These are phyloP conservation scores for Moelleriella libera DNA, from an alignment of 2,329 filamentous ascomycete species.

Conservation along the genomic window DNA sequence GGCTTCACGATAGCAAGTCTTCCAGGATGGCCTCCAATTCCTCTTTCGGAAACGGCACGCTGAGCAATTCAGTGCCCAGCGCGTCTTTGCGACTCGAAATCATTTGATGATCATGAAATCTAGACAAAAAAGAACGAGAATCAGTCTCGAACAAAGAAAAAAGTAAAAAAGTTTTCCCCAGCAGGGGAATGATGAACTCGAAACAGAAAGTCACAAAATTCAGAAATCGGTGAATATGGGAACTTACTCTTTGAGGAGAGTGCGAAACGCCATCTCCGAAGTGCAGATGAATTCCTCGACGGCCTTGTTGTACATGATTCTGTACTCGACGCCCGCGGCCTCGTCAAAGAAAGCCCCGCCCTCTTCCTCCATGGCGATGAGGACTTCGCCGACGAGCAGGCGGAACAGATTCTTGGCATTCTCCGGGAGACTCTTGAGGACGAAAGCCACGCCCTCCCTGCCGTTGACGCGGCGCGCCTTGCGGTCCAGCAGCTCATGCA, in stretches of 20 bases:
- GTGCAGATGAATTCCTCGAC: constrained; percentile 95
- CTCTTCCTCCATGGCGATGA: constrained; percentile 56
- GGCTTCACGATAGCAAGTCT: constrained; percentile 33
- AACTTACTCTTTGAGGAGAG: constrained; percentile 75
- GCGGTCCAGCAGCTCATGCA: constrained; percentile 74
- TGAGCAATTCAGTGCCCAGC: constrained; percentile 71
- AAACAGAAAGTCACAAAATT: neutral
- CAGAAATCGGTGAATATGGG: neutral
- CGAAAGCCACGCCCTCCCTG: constrained; percentile 82
- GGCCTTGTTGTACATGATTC: constrained; percentile 85
- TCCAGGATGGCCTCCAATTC: constrained; percentile 84
- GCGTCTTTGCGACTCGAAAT: constrained; percentile 78
- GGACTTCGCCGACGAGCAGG: constrained; percentile 70
- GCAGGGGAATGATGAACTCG: too few relatives aligned
- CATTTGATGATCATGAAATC: constrained; percentile 96
- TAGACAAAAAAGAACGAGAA: constrained; percentile 13
- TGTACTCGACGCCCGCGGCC: constrained; percentile 69
- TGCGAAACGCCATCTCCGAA: constrained; percentile 90
- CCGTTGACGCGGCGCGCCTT: constrained; percentile 70
- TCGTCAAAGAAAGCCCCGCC: constrained; percentile 22
- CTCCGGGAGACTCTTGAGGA: constrained; percentile 78
- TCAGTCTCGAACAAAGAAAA: neutral
- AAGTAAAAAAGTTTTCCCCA: too few relatives aligned
- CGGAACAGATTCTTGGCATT: constrained; percentile 83
- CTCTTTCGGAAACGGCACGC: constrained; percentile 73